Percentiles rank a stretch among this genome's conserved stretches.
These are phyloP conservation scores for Globisporangium uncinulatum DNA, from an alignment of 352 stramenopile species.

Conservation along the genomic window DNA sequence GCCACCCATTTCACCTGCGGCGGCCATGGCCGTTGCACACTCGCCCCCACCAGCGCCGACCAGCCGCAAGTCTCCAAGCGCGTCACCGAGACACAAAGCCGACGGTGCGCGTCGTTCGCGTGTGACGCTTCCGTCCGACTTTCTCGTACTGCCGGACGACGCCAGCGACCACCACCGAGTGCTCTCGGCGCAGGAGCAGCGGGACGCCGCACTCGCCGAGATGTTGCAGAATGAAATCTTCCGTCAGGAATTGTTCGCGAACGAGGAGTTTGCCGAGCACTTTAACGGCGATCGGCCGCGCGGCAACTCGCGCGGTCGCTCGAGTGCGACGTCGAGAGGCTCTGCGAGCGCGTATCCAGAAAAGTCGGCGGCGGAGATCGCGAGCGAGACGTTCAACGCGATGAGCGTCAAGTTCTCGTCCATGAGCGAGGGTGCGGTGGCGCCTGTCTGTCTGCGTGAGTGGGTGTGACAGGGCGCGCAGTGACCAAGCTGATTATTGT, in stretches of 20 bases:
- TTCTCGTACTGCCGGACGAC: slow-evolving; percentile 50
- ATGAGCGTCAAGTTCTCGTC: slow-evolving; percentile 67
- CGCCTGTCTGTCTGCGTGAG: neutral
- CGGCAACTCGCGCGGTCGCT: slow-evolving; percentile 1
- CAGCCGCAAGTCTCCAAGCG: slow-evolving; percentile 6
- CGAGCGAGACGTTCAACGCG: slow-evolving; percentile 58
- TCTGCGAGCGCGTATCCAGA: slow-evolving; percentile 26
- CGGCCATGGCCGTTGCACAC: slow-evolving; percentile 2
- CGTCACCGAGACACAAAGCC: slow-evolving; percentile 13
- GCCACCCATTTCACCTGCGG: slow-evolving; percentile 2
- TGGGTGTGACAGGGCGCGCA: no score
- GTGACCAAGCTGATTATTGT: slow-evolving; percentile 31
- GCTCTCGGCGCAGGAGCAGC: slow-evolving; percentile 62
- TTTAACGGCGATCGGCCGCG: slow-evolving; percentile 30
- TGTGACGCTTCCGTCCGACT: slow-evolving; percentile 59
- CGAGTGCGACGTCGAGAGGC: slow-evolving; percentile 8
- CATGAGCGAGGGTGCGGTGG: slow-evolving; percentile 63
- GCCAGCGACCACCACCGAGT: slow-evolving; percentile 8
- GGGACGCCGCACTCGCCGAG: slow-evolving; percentile 59
- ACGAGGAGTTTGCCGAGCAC: slow-evolving; percentile 69
- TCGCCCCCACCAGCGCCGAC: neutral
- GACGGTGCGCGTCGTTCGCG: slow-evolving; percentile 13
- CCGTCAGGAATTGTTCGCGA: slow-evolving; percentile 60
- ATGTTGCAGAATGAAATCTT: slow-evolving; percentile 87
- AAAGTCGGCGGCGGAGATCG: slow-evolving; percentile 66